A percentile compares a stretch with the other conserved stretches of the same genome.
These are phyloP conservation scores for Candida tetrigidarum DNA, from an alignment of 1,139 yeast genomes.

Conservation along the genomic window DNA sequence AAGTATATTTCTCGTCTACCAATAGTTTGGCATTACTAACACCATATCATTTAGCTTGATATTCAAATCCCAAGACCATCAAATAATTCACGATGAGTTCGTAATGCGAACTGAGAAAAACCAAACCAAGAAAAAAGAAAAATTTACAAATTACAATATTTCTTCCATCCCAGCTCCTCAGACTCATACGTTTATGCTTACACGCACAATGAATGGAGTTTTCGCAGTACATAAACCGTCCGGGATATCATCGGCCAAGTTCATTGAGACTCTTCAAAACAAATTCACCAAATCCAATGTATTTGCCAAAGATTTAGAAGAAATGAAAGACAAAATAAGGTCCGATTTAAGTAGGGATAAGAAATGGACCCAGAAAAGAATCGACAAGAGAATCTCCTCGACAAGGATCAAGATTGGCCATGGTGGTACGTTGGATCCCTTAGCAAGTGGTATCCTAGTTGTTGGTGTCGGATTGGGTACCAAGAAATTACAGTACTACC, in stretches of 20 bases:
- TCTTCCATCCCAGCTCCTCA: background rate
- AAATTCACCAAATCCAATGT: constrained; percentile 62
- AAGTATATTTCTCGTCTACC: background rate
- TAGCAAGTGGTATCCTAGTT: constrained; percentile 92
- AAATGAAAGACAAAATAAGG: constrained; percentile 34
- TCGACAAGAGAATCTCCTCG: constrained; percentile 51
- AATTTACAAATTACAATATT: background rate
- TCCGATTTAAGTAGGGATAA: constrained; percentile 46
- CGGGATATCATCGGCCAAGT: constrained; percentile 80
- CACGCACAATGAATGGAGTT: constrained; percentile 70
- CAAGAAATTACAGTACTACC: constrained; percentile 70
- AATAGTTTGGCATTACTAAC: too few species aligned
- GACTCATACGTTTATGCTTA: constrained; percentile 15
- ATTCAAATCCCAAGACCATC: constrained; percentile 51
- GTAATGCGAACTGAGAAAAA: constrained; percentile 1
- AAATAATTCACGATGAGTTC: background rate
- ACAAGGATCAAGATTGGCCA: constrained; percentile 87
- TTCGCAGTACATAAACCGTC: constrained; percentile 93
- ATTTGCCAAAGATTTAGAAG: constrained; percentile 59
- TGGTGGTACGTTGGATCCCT: constrained; percentile 96
- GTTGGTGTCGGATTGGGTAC: constrained; percentile 93
- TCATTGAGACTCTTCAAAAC: constrained; percentile 66
- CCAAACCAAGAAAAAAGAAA: constrained; percentile 9
- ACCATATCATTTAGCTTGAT: constrained; percentile 29
- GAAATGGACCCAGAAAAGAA: constrained; percentile 50